Evolutionary conservation across 371 early-diverging fungal genomes (phyloP), one percentile per base, ranked within the genome.

Genomic region (Mortierella sp.): DNA sequence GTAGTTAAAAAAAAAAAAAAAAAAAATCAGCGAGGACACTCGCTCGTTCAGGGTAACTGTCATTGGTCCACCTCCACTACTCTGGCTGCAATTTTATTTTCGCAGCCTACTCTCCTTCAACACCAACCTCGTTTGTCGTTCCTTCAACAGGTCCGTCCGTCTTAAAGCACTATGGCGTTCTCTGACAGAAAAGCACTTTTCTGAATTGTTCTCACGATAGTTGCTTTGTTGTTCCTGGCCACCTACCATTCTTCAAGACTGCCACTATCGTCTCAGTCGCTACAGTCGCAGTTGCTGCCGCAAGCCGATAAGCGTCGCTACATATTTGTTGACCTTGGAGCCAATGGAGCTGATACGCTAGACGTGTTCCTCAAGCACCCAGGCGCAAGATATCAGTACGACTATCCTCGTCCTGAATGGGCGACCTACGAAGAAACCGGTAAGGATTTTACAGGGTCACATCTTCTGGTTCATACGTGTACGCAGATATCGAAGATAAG

Each of bases 251-350:
- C 11, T 11, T 39, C 39, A 3, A 9, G 32, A 12, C 8, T n/a
- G 32, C 19, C 21, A 19, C 21, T 6, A 15, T 14, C 37, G 14
- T 4, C 37, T 4, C 37, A 34, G 11, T 34, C 37, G 11, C 14
- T 34, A 8, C 21, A 39, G 21, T 34, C 41, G 6, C 50, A 32
- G 6, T 23, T 12, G 11, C 26, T 9, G 48, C 21, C 47, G 19
- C 43, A 52, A 53, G 51, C 55, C 21, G 55, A 5, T 31, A 65
- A 53, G 57, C 60, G 60, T 31, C 67, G 67, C n/a, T 67, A 46
- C 37, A 54, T 67, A 55, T 55, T 67, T 54, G 55, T 67, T 23
- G 60, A 60, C 26, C 60, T 67, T 0, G 60, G 67, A 3, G 60
- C 55, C 42, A 59, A 59, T 49, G 26, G 54, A 12, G 59, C 59